Evolutionary conservation across 306 rosid genomes (phyloP).

Genomic region (Leucaena leucocephala): DNA sequence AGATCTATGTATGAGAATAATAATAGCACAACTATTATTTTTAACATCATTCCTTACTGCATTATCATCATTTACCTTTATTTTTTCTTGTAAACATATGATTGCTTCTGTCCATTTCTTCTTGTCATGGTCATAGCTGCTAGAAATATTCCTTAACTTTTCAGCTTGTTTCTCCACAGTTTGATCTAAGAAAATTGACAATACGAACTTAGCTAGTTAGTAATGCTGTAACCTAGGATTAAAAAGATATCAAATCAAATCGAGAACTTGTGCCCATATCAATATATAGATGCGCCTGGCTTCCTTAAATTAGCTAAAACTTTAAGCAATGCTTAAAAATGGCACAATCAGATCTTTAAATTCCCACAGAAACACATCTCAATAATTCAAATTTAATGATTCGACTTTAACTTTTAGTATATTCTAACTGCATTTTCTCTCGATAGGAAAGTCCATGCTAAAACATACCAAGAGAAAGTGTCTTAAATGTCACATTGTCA

Average conservation of each 20-base stretch:
- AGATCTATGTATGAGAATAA: conserved; percentile 12
- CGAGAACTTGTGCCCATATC: not conserved
- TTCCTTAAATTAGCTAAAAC: conserved; percentile 17
- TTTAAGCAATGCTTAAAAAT: conserved; percentile 22
- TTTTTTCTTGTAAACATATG: conserved; percentile 57
- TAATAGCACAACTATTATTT: conserved; percentile 4
- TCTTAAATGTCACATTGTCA: conserved; percentile 71
- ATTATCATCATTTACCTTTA: conserved; percentile 52
- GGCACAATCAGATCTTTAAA: conserved; percentile 11
- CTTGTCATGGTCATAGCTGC: conserved; percentile 68
- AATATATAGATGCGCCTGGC: conserved; percentile 1
- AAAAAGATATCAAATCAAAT: conserved; percentile 6
- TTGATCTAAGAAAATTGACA: conserved; percentile 59
- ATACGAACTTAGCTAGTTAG: conserved; percentile 31
- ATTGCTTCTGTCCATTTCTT: conserved; percentile 66
- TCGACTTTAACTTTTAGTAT: not conserved
- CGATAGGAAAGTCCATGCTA: conserved; percentile 2
- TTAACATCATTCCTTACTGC: conserved; percentile 5
- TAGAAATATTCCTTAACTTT: conserved; percentile 57
- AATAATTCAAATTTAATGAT: not conserved
- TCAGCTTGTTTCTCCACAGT: conserved; percentile 75
- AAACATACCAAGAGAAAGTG: conserved; percentile 59
- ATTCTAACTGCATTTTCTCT: conserved; percentile 17
- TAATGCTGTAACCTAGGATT: conserved; percentile 20
- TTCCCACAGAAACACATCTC: not conserved